Percentiles rank a stretch among this genome's conserved stretches.
phyloP scores from a whole-genome alignment of 176 grass and related monocot genomes.

The Zoysia pacifica region DNA sequence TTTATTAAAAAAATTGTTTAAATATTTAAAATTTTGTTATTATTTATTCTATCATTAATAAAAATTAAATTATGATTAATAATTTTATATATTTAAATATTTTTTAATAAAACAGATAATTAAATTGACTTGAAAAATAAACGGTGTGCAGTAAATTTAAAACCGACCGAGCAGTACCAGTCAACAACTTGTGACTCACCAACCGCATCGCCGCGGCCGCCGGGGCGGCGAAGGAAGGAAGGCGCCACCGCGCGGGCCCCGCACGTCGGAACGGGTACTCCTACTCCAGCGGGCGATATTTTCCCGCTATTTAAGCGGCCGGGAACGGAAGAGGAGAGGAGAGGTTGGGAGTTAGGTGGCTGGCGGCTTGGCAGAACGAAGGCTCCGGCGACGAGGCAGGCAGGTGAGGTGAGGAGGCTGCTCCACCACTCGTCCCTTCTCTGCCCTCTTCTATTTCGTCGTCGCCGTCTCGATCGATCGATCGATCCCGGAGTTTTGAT shows the following conservation, averaged over 20 bases:
- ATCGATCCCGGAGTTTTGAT: not conserved
- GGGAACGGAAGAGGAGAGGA: not conserved
- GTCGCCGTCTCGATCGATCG: not conserved
- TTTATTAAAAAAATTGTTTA: too few species aligned
- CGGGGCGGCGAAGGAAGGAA: not conserved
- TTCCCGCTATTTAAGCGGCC: not conserved
- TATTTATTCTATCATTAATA: too few species aligned
- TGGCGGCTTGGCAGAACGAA: not conserved
- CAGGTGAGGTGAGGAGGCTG: not conserved
- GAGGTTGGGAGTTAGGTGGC: not conserved
- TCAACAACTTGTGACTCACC: not conserved
- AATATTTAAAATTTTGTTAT: too few species aligned
- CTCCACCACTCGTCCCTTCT: not conserved
- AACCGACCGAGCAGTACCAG: not conserved
- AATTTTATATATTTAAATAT: too few species aligned
- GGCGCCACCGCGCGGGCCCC: not conserved
- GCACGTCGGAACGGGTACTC: not conserved
- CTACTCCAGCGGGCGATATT: not conserved
- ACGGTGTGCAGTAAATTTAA: too few species aligned
- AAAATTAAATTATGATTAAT: too few species aligned
- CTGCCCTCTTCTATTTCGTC: not conserved
- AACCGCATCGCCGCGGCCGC: slow-evolving; percentile 13
- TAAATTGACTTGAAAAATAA: too few species aligned
- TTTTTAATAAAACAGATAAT: too few species aligned
- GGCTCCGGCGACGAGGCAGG: not conserved